Evolutionary conservation across 1,139 yeast species (phyloP).

Genomic region (Chernovozyma sophiae-reginae): DNA sequence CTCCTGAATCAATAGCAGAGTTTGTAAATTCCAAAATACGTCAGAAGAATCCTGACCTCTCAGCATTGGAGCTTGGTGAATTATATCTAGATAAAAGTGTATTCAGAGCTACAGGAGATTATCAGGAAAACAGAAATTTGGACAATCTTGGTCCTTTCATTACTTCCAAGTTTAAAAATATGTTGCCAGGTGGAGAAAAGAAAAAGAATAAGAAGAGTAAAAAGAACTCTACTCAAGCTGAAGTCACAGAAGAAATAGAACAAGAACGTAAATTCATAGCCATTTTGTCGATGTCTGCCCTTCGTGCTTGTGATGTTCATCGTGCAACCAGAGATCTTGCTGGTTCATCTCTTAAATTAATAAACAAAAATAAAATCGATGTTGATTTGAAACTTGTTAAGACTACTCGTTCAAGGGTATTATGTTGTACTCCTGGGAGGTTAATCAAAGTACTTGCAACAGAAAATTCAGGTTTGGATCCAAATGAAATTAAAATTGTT

Average conservation of each 20-base stretch:
- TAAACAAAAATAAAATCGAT: conserved; percentile 60
- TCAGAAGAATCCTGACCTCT: conserved; percentile 50
- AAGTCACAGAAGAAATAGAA: conserved; percentile 9
- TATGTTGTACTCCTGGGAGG: conserved; percentile 68
- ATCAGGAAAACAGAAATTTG: conserved; percentile 41
- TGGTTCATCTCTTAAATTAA: conserved; percentile 60
- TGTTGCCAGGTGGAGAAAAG: conserved; percentile 33
- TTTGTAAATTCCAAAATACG: conserved; percentile 51
- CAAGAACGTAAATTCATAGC: conserved; percentile 46
- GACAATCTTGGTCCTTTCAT: conserved; percentile 46
- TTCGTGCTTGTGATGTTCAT: conserved; percentile 69
- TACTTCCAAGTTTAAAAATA: conserved; percentile 37
- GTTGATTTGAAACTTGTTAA: conserved; percentile 53
- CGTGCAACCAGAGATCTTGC: conserved; percentile 53
- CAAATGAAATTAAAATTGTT: conserved; percentile 49
- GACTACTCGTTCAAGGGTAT: conserved; percentile 47
- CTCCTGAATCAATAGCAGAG: conserved; percentile 57
- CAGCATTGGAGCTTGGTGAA: conserved; percentile 62
- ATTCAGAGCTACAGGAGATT: conserved; percentile 51
- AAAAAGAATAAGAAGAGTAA: conserved; percentile 21
- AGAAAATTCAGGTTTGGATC: conserved; percentile 26
- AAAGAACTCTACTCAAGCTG: conserved; percentile 8
- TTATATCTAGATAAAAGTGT: conserved; percentile 45
- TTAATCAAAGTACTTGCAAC: conserved; percentile 41
- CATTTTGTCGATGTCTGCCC: conserved; percentile 64